A percentile compares a stretch with the other conserved stretches of the same genome.
These are phyloP conservation scores for Hypoxylon subgilvum DNA, from an alignment of 495 filamentous ascomycete genomes.

Conservation along the genomic window DNA sequence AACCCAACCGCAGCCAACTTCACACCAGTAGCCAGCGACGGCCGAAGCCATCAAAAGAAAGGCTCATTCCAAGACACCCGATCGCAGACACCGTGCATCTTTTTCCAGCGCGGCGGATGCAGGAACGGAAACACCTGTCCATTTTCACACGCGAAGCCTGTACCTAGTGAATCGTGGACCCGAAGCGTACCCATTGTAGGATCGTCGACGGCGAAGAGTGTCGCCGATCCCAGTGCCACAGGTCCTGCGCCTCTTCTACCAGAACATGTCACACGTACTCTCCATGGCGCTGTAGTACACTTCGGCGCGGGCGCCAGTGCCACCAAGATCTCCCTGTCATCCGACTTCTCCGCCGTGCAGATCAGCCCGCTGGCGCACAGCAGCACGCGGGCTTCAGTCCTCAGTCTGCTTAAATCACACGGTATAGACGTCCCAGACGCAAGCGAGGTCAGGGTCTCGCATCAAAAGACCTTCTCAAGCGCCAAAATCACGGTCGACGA, in stretches of 20 bases:
- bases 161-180: background rate
- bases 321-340: conserved; percentile 25
- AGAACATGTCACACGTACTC: conserved; percentile 8
- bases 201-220: background rate
- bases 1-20: too few relatives aligned
- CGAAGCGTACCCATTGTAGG: background rate
- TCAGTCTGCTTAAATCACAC: conserved; percentile 10
- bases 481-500: conserved; percentile 38
- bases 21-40: too few relatives aligned
- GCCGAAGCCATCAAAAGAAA: too few relatives aligned
- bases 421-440: background rate
- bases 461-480: background rate
- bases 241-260: background rate
- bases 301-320: conserved; percentile 41
- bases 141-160: too few relatives aligned
- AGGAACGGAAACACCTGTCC: too few relatives aligned
- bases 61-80: too few relatives aligned
- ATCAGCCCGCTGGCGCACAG: conserved; percentile 32
- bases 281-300: conserved; percentile 36
- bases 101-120: too few relatives aligned
- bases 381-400: conserved; percentile 24
- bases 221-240: conserved; percentile 2
- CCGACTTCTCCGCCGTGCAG: conserved; percentile 43
- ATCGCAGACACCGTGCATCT: too few relatives aligned
- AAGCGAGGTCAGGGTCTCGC: background rate